Evolutionary conservation across 179 eudicot genomes (phyloP).

Genomic region (Beta macrorhiza): DNA sequence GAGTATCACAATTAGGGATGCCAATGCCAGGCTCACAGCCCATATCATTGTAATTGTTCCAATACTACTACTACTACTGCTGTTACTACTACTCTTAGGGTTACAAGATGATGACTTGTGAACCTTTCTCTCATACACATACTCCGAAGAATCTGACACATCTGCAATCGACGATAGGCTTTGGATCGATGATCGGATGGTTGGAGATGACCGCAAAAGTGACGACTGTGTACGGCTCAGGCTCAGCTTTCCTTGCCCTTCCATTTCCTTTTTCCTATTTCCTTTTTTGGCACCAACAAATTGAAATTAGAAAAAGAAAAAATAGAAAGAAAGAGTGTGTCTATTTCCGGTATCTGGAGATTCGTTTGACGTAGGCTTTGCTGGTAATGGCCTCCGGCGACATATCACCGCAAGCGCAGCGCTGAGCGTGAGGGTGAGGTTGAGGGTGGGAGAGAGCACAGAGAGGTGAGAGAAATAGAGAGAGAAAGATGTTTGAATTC

Average conservation of each 20-base stretch:
- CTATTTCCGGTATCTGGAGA: constrained; percentile 11
- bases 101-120: neutral
- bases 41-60: no score
- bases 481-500: neutral
- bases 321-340: neutral
- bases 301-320: neutral
- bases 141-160: neutral
- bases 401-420: neutral
- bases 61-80: no score
- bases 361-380: neutral
- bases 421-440: no score
- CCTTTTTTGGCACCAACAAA: neutral
- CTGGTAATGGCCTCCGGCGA: neutral
- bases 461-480: neutral
- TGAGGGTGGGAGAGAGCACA: neutral
- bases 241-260: constrained; percentile 59
- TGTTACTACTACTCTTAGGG: neutral
- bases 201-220: constrained; percentile 84
- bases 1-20: constrained; percentile 32
- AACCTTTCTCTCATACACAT: neutral
- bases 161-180: constrained; percentile 63
- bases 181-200: constrained; percentile 77
- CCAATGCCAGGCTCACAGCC: neutral
- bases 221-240: constrained; percentile 71
- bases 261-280: constrained; percentile 37